Percentiles rank a stretch among this genome's conserved stretches.
Conservation (phyloP, 176 grass and related monocot species). For the Oryza brachyantha region DNA sequence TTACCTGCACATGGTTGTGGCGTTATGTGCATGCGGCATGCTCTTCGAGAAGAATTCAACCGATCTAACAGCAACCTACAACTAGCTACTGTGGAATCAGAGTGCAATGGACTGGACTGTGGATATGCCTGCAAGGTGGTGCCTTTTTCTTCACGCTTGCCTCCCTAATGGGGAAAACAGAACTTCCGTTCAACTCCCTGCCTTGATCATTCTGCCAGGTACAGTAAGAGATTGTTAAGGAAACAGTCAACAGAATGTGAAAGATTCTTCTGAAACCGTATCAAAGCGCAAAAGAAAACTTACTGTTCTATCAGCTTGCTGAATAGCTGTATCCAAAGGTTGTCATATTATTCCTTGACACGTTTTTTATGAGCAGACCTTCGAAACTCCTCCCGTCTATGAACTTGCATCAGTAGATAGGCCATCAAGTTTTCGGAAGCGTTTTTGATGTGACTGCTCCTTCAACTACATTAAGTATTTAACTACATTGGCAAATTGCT, state of each 20-base stretch:
- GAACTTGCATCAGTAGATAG: too few relatives aligned
- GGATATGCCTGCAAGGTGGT: slow-evolving; percentile 20
- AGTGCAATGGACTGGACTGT: slow-evolving; percentile 26
- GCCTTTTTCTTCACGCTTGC: slow-evolving; percentile 33
- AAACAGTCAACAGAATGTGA: background rate
- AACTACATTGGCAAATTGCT: too few relatives aligned
- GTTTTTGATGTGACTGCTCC: too few relatives aligned
- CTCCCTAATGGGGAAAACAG: slow-evolving; percentile 26
- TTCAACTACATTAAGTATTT: too few relatives aligned
- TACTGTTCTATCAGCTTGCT: slow-evolving; percentile 1
- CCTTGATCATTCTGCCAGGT: background rate
- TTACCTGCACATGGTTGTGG: slow-evolving; percentile 6
- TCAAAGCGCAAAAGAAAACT: background rate
- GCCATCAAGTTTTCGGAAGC: too few relatives aligned
- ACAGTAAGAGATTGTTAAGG: slow-evolving; percentile 18
- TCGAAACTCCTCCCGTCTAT: too few relatives aligned
- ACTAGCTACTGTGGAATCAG: slow-evolving; percentile 1
- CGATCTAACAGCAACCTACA: slow-evolving; percentile 32
- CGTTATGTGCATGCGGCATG: background rate
- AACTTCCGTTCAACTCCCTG: slow-evolving; percentile 5
- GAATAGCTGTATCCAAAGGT: slow-evolving; percentile 3
- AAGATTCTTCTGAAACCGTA: slow-evolving; percentile 14
- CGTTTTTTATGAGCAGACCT: too few relatives aligned
- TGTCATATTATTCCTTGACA: background rate
- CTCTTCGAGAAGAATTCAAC: slow-evolving; percentile 31